Base-by-base conservation (phyloP, 225 moss, liverwort and hornwort species). In the Climacium dendroides region DNA sequence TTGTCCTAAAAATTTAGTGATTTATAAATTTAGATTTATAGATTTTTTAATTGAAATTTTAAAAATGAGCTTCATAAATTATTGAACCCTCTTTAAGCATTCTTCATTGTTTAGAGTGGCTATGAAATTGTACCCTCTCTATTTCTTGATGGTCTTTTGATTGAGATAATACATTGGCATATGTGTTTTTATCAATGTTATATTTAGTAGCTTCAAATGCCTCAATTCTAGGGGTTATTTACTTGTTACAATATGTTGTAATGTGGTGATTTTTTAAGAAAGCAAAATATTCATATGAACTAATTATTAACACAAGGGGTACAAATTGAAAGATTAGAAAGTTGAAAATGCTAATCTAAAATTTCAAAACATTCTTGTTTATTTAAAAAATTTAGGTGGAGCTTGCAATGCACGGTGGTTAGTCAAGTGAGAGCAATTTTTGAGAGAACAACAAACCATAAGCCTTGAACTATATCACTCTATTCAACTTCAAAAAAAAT, bases 291-390 rank as follows among this genome's bases (percentile, higher is more conserved):
- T 48, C 22, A 22, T 0, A 22, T 35, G 4, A 52, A 53, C 3
- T 52, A 3, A 5, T 52, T 75, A 23, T 13, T 34, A 19, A 5
- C 0, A 13, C 0, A 0, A 50, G 0, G 12, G 1, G 0, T 12
- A 3, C 1, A 50, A 45, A 11, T 30, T 74, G 10, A 50, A 50
- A 50, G 2, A 50, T 74, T 20, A 20, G 0, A 74, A 34, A 48
- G 2, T 74, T 12, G 2, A 32, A 50, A 74, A 32, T 32, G 12
- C 20, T 74, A 5, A 12, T 32, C 10, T 32, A 48, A 48, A 19
- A 20, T 3, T 74, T 52, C 2, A 52, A 0, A 50, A 34, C 2
- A 74, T 22, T 5, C n/a, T 3, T 74, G 5, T 5, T 13, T 50
- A 35, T 15, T 53, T 32, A 22, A 0, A 6, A 34, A 52, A 34